Percentiles rank a stretch among this genome's conserved stretches.
Evolutionary conservation across 768 basidiomycete genomes (phyloP).

Genomic region (Brasilioporus rufonigricans): DNA sequence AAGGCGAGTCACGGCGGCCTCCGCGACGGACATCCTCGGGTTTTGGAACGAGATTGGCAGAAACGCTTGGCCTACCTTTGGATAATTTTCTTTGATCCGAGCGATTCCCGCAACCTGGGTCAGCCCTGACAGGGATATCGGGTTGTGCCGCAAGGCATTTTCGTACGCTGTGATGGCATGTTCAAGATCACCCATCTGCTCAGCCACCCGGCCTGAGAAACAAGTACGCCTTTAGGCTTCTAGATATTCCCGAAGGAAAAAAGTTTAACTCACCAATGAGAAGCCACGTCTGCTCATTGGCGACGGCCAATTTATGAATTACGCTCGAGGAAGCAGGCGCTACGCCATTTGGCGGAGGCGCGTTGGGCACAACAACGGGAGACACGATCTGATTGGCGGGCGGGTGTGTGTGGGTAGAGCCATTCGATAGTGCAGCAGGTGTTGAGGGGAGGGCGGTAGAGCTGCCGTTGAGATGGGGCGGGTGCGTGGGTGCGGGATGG

Average conservation of each 20-base stretch:
- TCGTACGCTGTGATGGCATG: slow-evolving; percentile 93
- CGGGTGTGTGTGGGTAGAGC: slow-evolving; percentile 37
- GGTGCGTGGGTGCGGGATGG: slow-evolving; percentile 32
- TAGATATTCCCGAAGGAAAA: not conserved
- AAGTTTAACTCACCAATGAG: slow-evolving; percentile 63
- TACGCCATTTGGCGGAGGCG: slow-evolving; percentile 27
- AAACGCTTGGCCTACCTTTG: slow-evolving; percentile 63
- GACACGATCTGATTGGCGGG: slow-evolving; percentile 42
- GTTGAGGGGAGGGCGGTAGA: slow-evolving; percentile 42
- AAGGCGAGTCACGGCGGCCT: slow-evolving; percentile 20
- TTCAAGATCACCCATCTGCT: slow-evolving; percentile 93
- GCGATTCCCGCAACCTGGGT: slow-evolving; percentile 95
- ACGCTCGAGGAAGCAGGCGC: slow-evolving; percentile 36
- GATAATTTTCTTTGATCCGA: slow-evolving; percentile 96
- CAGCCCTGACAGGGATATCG: slow-evolving; percentile 84
- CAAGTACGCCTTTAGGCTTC: slow-evolving; percentile 16
- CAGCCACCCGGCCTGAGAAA: slow-evolving; percentile 83
- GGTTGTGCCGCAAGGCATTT: slow-evolving; percentile 92
- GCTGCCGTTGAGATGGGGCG: slow-evolving; percentile 55
- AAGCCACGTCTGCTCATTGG: slow-evolving; percentile 96
- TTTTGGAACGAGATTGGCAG: slow-evolving; percentile 24
- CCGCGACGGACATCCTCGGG: slow-evolving; percentile 35
- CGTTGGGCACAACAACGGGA: slow-evolving; percentile 43
- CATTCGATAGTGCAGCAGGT: slow-evolving; percentile 44
- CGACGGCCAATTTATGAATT: slow-evolving; percentile 74